Base-by-base conservation (phyloP, 2,329 filamentous ascomycete genomes). In the Ambrosiella cleistominuta region DNA sequence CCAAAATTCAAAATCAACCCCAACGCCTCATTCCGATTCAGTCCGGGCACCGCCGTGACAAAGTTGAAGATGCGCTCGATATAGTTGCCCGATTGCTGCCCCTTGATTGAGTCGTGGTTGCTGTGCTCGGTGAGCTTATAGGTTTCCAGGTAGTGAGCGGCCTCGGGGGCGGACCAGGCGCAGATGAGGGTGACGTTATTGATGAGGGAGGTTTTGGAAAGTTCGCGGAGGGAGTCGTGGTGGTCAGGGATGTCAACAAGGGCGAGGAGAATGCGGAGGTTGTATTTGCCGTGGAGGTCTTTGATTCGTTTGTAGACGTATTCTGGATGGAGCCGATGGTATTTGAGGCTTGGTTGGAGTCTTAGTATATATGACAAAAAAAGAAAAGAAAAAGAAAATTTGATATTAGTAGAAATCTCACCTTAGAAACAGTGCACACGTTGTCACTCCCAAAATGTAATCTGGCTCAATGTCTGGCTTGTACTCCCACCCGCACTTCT, bases 181-280 rank as follows among this genome's bases (percentile, higher is more conserved):
- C 97, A 76, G 56, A 98, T 83, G 11, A 98, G 70, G 1, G 93
- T 98, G 45, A 95, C 80, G 63, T 95, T 90, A 69, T 96, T 95
- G 69, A 97, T 82, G 35, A 97, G 71, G 12, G 86, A 90, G 1
- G 90, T 95, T 69, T 97, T 97, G 61, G 88, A 88, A 8, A 98
- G 76, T 67, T 97, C 93, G 64, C 86, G 88, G 56, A 98, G 71
- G 3, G 83, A 79, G 60, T 95, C 89, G 69, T 97, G 88, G 66
- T 97, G 93, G 66, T 95, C 95, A 27, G 85, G 81, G 56, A 98
- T 95, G 69, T 98, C 93, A 35, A 97, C 90, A 80, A 97, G 89
- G 17, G 85, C 83, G 54, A 98, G 77, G 36, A 98, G 72, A 56
- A 98, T 77, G 53, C 93, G 86, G 17, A 98, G 77, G 63, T 83